Base-by-base conservation (phyloP, 257 asterid species). In the Ehretia macrophylla region DNA sequence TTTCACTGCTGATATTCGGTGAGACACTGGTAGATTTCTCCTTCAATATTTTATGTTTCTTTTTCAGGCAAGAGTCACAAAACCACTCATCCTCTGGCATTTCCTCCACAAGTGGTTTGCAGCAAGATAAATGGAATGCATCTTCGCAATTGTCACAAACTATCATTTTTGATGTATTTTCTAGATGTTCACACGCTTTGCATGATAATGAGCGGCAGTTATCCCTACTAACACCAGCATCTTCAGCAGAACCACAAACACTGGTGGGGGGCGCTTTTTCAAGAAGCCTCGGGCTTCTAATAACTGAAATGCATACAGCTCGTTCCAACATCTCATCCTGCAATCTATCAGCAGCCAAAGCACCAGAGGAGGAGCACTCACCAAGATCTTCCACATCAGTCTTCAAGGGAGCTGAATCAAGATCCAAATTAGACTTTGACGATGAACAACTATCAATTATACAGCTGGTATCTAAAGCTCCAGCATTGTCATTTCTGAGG, bases 331-430 rank as follows among this genome's bases (percentile, higher is more conserved):
- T 77, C 59, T 71, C 81, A 73, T 68, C 69, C 62, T 70, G 64
- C 45, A 56, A 68, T 68, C 65, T 66, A 58, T 72, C 82, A 54
- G 74, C 49, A 18, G 71, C 56, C 65, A 74, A 75, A 61, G 81
- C 84, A 73, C 81, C 89, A 64, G 93, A 87, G 59, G 92, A 85
- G 62, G 96, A 81, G 80, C 90, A 83, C 65, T 84, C 90, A 9
- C 79, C 86, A 27, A 73, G 71, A 72, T 74, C 93, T 60, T 77
- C 88, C 52, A 42, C 66, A 62, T 68, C 72, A 62, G 62, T 60
- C 72, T 71, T 81, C 73, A 71, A 59, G 51, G 77, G 71, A 60
- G 75, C 68, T 19, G 84, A 70, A 63, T 59, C 74, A 49, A 53
- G 69, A 59, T 72, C 88, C 79, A 76, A 60, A 76, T 81, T 68